phyloP scores from a whole-genome alignment of 352 stramenopile genomes.

The Pythium graminicola region DNA sequence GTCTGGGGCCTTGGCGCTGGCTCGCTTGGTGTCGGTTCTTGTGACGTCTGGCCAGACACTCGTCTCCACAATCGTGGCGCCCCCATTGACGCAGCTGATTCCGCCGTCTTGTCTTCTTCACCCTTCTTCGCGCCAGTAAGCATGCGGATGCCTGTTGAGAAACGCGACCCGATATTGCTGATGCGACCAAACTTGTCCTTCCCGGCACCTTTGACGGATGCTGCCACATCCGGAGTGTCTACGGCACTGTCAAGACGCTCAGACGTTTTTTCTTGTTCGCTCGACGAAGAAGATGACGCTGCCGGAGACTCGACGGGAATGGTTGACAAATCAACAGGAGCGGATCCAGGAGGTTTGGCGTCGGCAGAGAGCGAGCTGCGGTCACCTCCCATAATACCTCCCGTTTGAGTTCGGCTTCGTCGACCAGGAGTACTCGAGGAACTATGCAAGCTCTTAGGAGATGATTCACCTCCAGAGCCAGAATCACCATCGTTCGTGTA shows the following conservation, averaged over 20 bases:
- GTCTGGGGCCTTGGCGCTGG: slow-evolving; percentile 7
- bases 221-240: slow-evolving; percentile 24
- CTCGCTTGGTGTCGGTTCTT: slow-evolving; percentile 4
- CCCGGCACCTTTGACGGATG: slow-evolving; percentile 44
- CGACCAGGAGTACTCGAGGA: slow-evolving; percentile 1
- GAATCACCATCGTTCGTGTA: slow-evolving; percentile 21
- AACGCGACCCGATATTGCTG: slow-evolving; percentile 64
- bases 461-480: slow-evolving; percentile 18
- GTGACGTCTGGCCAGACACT: slow-evolving; percentile 7
- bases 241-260: slow-evolving; percentile 12
- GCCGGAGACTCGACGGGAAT: slow-evolving; percentile 13
- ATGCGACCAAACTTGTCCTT: slow-evolving; percentile 51
- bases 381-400: slow-evolving; percentile 20
- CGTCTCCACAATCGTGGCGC: slow-evolving; percentile 14
- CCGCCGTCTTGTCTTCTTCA: slow-evolving; percentile 18
- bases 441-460: slow-evolving; percentile 1
- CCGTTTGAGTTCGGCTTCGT: slow-evolving; percentile 11
- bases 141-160: slow-evolving; percentile 63
- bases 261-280: slow-evolving; percentile 3
- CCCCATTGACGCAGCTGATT: slow-evolving; percentile 15
- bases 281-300: slow-evolving; percentile 1
- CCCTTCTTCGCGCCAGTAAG: slow-evolving; percentile 17
- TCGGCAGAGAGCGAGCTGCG: slow-evolving; percentile 1
- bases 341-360: not conserved
- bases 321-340: not conserved